Base-by-base conservation (phyloP, 257 asterid species). In the Perilla frutescens region DNA sequence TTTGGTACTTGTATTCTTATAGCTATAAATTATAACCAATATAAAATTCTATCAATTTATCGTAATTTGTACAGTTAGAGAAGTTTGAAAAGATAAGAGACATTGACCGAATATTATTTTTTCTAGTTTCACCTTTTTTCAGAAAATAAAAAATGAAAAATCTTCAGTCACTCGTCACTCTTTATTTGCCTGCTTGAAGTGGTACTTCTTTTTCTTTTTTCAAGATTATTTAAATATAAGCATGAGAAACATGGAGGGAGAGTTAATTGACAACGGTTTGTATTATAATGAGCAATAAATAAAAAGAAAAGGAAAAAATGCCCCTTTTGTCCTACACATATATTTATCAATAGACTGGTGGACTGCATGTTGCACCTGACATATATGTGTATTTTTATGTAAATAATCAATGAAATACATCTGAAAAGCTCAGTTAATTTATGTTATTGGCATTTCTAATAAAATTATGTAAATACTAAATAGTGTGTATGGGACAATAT, bases 351-450 rank as follows among this genome's bases (percentile, higher is more conserved):
- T 34, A 12, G 37, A 34, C 1, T 5, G 64, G 45, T 34, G 26
- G 51, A 59, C 45, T 59, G 65, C 45, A 32, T 59, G 45, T 61
- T 61, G 48, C 67, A 39, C 34, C 49, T 61, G 67, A 37, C 49
- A 61, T n/a, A 61, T 61, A 15, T 61, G 66, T 60, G 66, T 60
- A 34, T 37, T 60, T 60, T 7, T 61, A 39, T 39, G 67, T 8
- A 37, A 37, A 39, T 39, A 61, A 61, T 37, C 41, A 61, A 61
- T 61, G 32, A 37, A 8, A 40, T 4, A 61, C 45, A 59, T 12
- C 8, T 0, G 11, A 11, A 59, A 14, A 59, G 40, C 41, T 31
- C 14, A 10, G 31, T 47, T 36, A 9, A 9, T 7, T 2, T 54
- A 15, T 54, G 8, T 20, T 54, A 41, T 3, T 41, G 3, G 49